A percentile compares a stretch with the other conserved stretches of the same genome.
These are phyloP conservation scores for Annona cherimola DNA, from an alignment of 164 flowering plant species.

Conservation along the genomic window DNA sequence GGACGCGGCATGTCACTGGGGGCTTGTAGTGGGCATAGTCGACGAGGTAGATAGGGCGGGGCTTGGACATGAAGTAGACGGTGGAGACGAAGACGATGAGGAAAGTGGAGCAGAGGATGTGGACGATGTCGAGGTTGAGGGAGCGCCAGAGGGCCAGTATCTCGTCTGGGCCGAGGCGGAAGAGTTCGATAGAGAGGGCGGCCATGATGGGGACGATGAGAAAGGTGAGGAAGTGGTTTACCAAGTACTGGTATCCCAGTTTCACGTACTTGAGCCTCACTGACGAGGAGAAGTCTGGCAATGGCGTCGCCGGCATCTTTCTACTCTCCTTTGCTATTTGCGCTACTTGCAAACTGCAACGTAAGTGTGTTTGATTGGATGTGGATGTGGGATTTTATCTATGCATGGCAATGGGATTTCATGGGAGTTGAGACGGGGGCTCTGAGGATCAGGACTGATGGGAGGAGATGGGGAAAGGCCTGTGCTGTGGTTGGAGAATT, in stretches of 20 bases:
- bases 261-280: constrained; percentile 64
- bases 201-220: constrained; percentile 41
- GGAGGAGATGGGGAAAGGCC: neutral
- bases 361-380: neutral
- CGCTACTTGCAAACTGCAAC: neutral
- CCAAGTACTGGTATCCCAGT: constrained; percentile 56
- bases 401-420: neutral
- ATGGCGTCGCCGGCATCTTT: constrained; percentile 3
- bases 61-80: constrained; percentile 48
- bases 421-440: neutral
- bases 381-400: neutral
- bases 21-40: constrained; percentile 62
- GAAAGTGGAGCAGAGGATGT: constrained; percentile 38
- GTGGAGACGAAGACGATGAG: constrained; percentile 33
- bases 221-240: constrained; percentile 47
- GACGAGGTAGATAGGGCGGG: constrained; percentile 40
- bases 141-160: constrained; percentile 29
- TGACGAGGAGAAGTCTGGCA: constrained; percentile 48
- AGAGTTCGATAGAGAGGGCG: constrained; percentile 22
- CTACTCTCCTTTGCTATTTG: too few species aligned
- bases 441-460: neutral
- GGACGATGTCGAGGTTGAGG: constrained; percentile 34
- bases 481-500: constrained; percentile 9
- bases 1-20: constrained; percentile 45
- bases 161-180: constrained; percentile 43